Percentiles rank a stretch among this genome's conserved stretches.
These are phyloP conservation scores for Lactuca saligna DNA, from an alignment of 129 eudicot species.

Conservation along the genomic window DNA sequence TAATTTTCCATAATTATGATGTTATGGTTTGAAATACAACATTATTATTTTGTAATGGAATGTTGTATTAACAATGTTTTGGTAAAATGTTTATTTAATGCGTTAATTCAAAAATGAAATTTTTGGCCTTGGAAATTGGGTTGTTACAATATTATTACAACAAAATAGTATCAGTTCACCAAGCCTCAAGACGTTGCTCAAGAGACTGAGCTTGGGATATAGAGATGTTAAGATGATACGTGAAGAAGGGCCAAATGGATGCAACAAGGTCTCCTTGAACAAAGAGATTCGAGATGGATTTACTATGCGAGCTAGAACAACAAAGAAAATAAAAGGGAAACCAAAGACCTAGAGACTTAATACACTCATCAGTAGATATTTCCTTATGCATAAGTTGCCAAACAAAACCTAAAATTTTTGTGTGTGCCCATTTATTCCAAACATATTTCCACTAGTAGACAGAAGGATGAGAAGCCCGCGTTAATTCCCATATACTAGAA, in stretches of 20 bases:
- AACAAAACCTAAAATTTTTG: too few relatives aligned
- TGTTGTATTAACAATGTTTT: too few relatives aligned
- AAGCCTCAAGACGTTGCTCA: neutral
- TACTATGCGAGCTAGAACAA: neutral
- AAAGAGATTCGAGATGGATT: constrained; percentile 8
- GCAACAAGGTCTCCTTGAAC: neutral
- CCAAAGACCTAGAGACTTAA: neutral
- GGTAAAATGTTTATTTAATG: too few relatives aligned
- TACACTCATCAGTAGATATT: neutral
- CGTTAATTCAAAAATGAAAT: too few relatives aligned
- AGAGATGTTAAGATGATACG: neutral
- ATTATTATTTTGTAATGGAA: too few relatives aligned
- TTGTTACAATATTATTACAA: too few relatives aligned
- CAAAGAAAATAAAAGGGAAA: neutral
- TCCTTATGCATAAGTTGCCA: neutral
- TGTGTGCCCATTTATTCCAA: too few relatives aligned
- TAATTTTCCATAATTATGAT: too few relatives aligned
- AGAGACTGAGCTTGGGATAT: constrained; percentile 3
- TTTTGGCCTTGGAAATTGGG: too few relatives aligned
- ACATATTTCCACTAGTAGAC: too few relatives aligned
- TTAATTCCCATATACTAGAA: constrained; percentile 10
- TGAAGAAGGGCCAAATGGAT: neutral
- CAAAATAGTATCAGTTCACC: too few relatives aligned
- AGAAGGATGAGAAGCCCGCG: neutral
- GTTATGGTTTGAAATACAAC: too few relatives aligned